Conservation (phyloP, 345 rosid species). For the Geranium brycei region DNA sequence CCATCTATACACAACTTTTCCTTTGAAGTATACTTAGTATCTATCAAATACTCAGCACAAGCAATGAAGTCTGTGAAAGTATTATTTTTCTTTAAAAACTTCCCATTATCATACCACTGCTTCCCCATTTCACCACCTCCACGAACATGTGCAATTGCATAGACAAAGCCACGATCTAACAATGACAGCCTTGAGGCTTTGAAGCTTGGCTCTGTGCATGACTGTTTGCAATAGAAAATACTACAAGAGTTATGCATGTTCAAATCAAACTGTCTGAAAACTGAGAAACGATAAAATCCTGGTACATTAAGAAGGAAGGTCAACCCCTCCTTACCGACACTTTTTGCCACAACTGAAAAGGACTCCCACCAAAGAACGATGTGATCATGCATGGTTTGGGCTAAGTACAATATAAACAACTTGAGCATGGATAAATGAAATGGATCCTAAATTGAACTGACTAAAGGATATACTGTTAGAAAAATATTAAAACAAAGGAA, state of each 20-base stretch:
- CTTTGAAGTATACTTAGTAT: constrained; percentile 52
- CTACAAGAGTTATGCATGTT: background rate
- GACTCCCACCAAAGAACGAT: background rate
- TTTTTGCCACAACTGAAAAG: background rate
- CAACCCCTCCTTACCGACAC: background rate
- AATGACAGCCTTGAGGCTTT: constrained; percentile 64
- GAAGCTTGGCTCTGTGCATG: constrained; percentile 57
- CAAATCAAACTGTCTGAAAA: background rate
- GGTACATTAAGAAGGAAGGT: background rate
- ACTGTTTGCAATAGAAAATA: constrained; percentile 23
- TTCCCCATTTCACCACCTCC: constrained; percentile 99
- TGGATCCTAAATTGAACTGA: background rate
- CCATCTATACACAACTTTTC: constrained; percentile 79
- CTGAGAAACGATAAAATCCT: background rate
- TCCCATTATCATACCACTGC: constrained; percentile 93
- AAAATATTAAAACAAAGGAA: background rate
- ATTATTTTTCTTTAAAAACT: constrained; percentile 68
- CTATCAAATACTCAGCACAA: constrained; percentile 67
- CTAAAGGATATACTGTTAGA: background rate
- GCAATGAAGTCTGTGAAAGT: constrained; percentile 82
- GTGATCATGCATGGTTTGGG: background rate
- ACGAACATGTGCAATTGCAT: constrained; percentile 80
- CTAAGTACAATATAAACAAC: background rate
- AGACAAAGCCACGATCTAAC: constrained; percentile 82
- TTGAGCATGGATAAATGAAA: background rate